Percentiles rank a stretch among this genome's conserved stretches.
Evolutionary conservation across 2,329 filamentous ascomycete species (phyloP).

Genomic region (Calonectria fujianensis): DNA sequence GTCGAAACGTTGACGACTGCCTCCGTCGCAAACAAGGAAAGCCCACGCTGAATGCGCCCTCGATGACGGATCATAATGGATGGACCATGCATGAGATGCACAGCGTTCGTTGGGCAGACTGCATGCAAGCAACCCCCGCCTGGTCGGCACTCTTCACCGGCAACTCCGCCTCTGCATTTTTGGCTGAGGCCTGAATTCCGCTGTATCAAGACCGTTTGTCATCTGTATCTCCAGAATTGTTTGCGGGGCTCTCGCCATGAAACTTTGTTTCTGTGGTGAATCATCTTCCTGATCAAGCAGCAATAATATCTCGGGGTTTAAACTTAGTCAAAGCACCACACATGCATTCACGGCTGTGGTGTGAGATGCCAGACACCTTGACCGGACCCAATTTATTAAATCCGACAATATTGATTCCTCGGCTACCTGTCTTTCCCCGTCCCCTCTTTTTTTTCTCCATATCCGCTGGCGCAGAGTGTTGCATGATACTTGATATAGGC

Average conservation of each 20-base stretch:
- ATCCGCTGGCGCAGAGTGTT: background rate
- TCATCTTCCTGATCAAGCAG: too few species aligned
- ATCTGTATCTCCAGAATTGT: background rate
- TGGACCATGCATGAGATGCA: background rate
- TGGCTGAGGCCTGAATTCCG: background rate
- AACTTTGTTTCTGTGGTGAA: background rate
- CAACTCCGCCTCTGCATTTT: conserved; percentile 18
- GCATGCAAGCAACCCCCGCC: conserved; percentile 21
- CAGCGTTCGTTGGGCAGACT: conserved; percentile 21
- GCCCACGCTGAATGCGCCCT: conserved; percentile 4
- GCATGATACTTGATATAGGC: background rate
- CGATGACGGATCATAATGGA: conserved; percentile 2
- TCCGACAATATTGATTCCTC: background rate
- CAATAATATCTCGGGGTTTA: background rate
- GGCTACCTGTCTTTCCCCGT: background rate
- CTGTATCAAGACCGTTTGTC: background rate
- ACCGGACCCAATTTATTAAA: background rate
- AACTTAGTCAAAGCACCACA: background rate
- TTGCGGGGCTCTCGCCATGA: background rate
- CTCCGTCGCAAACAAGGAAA: conserved; percentile 32
- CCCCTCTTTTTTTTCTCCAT: background rate
- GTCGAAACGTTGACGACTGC: conserved; percentile 16
- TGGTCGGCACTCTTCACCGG: conserved; percentile 12
- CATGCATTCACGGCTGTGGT: too few species aligned
- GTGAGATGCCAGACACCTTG: background rate